Base-by-base conservation (phyloP, 306 rosid genomes). In the Hippophae gyantsensis region DNA sequence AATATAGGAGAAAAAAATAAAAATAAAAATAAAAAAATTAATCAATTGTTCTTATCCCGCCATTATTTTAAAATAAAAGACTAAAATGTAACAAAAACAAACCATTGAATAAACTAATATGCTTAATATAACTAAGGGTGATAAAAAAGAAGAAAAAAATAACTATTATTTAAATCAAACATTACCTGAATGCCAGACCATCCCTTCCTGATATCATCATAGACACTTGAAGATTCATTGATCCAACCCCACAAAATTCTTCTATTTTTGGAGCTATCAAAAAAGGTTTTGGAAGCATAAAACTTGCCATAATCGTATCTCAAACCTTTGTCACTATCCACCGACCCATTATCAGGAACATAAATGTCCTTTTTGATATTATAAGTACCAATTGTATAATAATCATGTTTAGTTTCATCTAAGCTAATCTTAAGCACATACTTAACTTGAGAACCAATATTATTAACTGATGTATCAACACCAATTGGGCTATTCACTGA, bases 301-400 rank as follows among this genome's bases (percentile, higher is more conserved):
- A 85, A 92, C 62, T 87, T 87, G 0, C 95, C 96, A 46, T 87
- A 87, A 64, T 87, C 96, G 46, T 87, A 92, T 73, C 96, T 77
- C 59, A 87, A 62, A 3, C 95, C 93, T 5, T 57, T 64, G 93
- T 89, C 81, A 27, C 95, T 86, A 70, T 87, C 96, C 6, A 54
- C 82, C 0, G 84, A 79, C 5, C 69, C 78, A 3, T 80, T 78
- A 43, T 92, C 86, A 0, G 96, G 96, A 1, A 81, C 42, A 63
- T 79, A 87, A 60, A 7, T 72, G 13, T 92, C 96, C 51, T 32
- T 50, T 1, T 48, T 7, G 1, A 23, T 47, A 2, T 18, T 7
- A 67, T 87, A 92, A 0, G 58, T 76, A 56, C 95, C 98, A 18
- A 85, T 0, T 0, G 96, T 92, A 10, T 92, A 87, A 38, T 81